Conservation (phyloP, 2,329 filamentous ascomycete genomes). For the Orbilia brochopaga region DNA sequence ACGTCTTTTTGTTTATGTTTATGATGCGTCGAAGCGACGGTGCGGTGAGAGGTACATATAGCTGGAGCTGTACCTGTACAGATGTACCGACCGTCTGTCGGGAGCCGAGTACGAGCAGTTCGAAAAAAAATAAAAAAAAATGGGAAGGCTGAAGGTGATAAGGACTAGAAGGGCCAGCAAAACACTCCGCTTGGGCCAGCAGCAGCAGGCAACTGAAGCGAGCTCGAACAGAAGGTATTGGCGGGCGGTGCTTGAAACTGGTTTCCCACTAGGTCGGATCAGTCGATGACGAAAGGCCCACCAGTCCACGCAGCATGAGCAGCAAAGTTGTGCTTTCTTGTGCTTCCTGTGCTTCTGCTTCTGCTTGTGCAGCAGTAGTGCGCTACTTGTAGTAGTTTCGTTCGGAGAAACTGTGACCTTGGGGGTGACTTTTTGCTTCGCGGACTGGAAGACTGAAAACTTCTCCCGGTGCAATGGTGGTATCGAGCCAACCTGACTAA, state of each 20-base stretch:
- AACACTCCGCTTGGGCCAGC: slow-evolving; percentile 9
- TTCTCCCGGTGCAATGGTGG: slow-evolving; percentile 8
- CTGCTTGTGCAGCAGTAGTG: slow-evolving; percentile 4
- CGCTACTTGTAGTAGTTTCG: no score
- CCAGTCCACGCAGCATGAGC: background rate
- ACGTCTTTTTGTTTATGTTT: slow-evolving; percentile 23
- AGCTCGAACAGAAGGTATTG: slow-evolving; percentile 13
- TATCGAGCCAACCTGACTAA: slow-evolving; percentile 2
- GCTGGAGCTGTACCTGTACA: background rate
- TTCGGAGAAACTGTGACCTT: background rate
- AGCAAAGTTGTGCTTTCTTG: background rate
- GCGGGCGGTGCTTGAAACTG: slow-evolving; percentile 7
- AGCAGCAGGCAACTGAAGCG: slow-evolving; percentile 14
- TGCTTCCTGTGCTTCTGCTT: slow-evolving; percentile 8
- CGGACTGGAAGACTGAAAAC: background rate
- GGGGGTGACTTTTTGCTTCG: background rate
- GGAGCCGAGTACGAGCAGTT: slow-evolving; percentile 13
- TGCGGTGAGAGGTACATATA: background rate
- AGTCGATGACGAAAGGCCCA: slow-evolving; percentile 48
- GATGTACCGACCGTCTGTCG: slow-evolving; percentile 5
- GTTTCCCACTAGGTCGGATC: slow-evolving; percentile 38
- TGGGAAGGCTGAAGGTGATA: slow-evolving; percentile 8
- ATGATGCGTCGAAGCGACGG: slow-evolving; percentile 14
- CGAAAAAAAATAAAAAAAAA: slow-evolving; percentile 13
- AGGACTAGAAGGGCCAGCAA: background rate